phyloP scores from a whole-genome alignment of 2,329 filamentous ascomycete genomes.

The Eutypa lata region DNA sequence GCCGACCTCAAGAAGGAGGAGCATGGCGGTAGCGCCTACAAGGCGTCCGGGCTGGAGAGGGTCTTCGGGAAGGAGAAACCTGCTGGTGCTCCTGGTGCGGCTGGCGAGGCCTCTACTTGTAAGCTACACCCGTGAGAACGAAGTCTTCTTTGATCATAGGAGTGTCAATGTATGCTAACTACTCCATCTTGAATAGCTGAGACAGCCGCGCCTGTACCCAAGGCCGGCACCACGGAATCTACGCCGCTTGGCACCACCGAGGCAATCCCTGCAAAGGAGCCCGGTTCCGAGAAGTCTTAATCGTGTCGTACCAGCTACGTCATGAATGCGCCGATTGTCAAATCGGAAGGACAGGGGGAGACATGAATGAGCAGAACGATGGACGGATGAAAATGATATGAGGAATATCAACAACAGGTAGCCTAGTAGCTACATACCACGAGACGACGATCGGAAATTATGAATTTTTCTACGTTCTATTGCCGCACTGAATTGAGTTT shows the following conservation, averaged over 20 bases:
- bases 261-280: conserved; percentile 21
- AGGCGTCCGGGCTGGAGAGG: conserved; percentile 55
- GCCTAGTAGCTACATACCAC: too few species aligned
- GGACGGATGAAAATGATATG: too few species aligned
- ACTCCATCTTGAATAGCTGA: conserved; percentile 10
- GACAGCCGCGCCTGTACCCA: conserved; percentile 17
- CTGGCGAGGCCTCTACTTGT: too few species aligned
- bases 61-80: conserved; percentile 53
- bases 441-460: too few species aligned
- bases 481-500: too few species aligned
- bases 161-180: conserved; percentile 7
- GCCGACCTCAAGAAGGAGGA: conserved; percentile 80
- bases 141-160: not conserved
- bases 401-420: too few species aligned
- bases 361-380: too few species aligned
- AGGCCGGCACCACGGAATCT: conserved; percentile 22
- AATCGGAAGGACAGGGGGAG: too few species aligned
- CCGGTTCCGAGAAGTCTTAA: conserved; percentile 23
- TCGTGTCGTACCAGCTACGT: too few species aligned
- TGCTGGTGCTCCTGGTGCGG: too few species aligned
- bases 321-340: too few species aligned
- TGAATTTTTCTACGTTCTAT: too few species aligned
- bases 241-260: conserved; percentile 21
- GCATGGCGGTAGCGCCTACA: conserved; percentile 56
- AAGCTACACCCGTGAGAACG: not conserved